Percentiles rank a stretch among this genome's conserved stretches.
Conservation (phyloP, 2,329 filamentous ascomycete species). For the Hypoxylon sp. region DNA sequence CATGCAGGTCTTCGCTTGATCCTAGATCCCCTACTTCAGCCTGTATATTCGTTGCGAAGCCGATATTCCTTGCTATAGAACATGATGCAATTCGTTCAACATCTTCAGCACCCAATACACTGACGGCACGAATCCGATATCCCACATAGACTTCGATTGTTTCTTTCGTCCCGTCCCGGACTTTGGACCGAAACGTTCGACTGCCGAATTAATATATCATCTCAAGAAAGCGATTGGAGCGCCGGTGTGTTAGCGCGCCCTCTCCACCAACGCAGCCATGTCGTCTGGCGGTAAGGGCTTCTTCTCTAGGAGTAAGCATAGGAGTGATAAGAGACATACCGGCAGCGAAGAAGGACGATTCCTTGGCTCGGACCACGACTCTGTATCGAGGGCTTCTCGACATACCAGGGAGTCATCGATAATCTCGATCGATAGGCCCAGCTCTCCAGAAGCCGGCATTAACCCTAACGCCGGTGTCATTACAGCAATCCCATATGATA, state of each 20-base stretch:
- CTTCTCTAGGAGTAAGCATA: conserved; percentile 91
- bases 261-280: conserved; percentile 58
- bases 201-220: conserved; percentile 38
- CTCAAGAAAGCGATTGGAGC: conserved; percentile 46
- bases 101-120: conserved; percentile 59
- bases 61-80: conserved; percentile 46
- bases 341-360: conserved; percentile 71
- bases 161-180: conserved; percentile 27
- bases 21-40: conserved; percentile 40
- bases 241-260: conserved; percentile 50
- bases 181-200: conserved; percentile 35
- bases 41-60: conserved; percentile 45
- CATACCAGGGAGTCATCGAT: conserved; percentile 81
- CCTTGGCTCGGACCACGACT: conserved; percentile 71
- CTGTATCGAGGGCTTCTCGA: conserved; percentile 78
- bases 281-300: conserved; percentile 80
- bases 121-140: conserved; percentile 54
- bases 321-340: conserved; percentile 74
- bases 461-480: conserved; percentile 86
- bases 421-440: conserved; percentile 78
- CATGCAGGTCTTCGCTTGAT: conserved; percentile 51
- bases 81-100: conserved; percentile 61
- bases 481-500: conserved; percentile 90
- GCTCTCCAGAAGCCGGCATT: conserved; percentile 74
- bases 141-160: conserved; percentile 41